Percentiles rank a stretch among this genome's conserved stretches.
Evolutionary conservation across 129 eudicot species (phyloP).

Genomic region (Lonicera japonica): DNA sequence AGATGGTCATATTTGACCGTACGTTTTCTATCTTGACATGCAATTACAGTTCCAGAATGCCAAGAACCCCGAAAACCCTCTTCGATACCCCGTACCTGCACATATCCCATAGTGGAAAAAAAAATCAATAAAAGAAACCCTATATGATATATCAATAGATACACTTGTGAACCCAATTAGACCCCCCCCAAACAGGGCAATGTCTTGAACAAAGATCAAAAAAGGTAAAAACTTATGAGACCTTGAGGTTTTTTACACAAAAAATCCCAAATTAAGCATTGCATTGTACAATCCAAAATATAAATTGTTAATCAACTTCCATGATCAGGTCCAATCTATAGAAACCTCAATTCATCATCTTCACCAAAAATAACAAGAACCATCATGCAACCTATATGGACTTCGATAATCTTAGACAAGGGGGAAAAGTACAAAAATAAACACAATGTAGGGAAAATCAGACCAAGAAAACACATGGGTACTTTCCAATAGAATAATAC

Average conservation of each 20-base stretch:
- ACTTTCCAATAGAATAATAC: no score
- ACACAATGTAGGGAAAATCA: neutral
- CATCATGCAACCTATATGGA: neutral
- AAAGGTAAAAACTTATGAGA: neutral
- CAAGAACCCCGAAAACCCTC: slow-evolving; percentile 73
- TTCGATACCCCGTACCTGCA: slow-evolving; percentile 70
- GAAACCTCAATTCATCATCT: neutral
- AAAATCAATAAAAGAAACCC: neutral
- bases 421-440: neutral
- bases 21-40: slow-evolving; percentile 23
- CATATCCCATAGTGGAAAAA: neutral
- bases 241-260: neutral
- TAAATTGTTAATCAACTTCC: neutral
- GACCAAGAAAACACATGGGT: neutral
- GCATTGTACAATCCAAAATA: neutral
- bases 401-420: neutral
- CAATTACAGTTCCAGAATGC: slow-evolving; percentile 49
- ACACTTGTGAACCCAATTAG: slow-evolving; percentile 1
- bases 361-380: neutral
- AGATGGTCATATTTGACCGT: slow-evolving; percentile 46
- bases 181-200: neutral
- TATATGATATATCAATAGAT: neutral
- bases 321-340: neutral
- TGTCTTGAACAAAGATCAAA: slow-evolving; percentile 16
- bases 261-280: neutral